Base-by-base conservation (phyloP, 192 early-diverging fungal species). In the Podila clonocystis region DNA sequence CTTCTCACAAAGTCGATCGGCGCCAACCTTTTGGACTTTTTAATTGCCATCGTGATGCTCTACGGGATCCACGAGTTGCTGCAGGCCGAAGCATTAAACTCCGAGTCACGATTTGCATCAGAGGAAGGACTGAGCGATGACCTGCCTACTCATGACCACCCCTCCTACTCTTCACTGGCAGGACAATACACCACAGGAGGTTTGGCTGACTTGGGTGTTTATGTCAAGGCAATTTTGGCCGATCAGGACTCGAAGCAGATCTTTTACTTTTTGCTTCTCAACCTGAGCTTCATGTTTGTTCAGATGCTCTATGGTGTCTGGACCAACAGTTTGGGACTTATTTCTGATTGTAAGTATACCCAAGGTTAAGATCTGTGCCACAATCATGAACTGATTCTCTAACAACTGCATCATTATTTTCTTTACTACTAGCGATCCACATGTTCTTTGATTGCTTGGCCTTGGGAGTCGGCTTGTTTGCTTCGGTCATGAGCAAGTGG, bases 381-480 rank as follows among this genome's bases (percentile, higher is more conserved):
- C 19, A 38, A 36, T 33, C 8, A 57, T 48, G 48, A 3, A 3
- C 9, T 13, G 26, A 17, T 13, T 19, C 22, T 65, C 36, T 24
- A 45, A 45, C 41, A 15, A 15, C 0, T 3, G 41, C 41, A 17
- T 45, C 15, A 4, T 36, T 17, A 15, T 45, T 4, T 41, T 41
- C 6, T 45, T 15, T 45, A 45, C 41, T 45, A 45, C 12, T 73
- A 90, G 97, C 97, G 20, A 95, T 97, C 62, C 97, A 99, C 83
- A 99, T 99, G 97, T 90, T 97, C 67, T 99, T 99, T 85, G 97
- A 99, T 84, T 97, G 95, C 65, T 86, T 97, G 79, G 96, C 96
- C 8, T 74, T 99, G 70, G 93, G 92, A 4, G 89, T 97, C 38
- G 94, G 94, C 30, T 82, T 99, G 11, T 87, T 93, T 63, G 97